Evolutionary conservation across 2,329 filamentous ascomycete genomes (phyloP).

Genomic region (Trichoderma harzianum): DNA sequence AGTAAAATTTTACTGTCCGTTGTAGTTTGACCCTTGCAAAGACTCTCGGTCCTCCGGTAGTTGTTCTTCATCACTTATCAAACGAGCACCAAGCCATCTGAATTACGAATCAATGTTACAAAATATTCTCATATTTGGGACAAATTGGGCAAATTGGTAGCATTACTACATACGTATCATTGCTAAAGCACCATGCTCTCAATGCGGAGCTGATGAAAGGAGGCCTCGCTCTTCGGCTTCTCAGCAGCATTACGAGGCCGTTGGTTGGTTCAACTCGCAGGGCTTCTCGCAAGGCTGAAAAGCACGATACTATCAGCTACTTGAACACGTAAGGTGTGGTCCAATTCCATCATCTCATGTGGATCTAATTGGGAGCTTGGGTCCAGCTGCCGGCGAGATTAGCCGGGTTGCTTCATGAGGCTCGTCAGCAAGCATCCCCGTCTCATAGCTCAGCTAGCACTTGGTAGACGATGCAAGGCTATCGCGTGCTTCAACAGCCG

Average conservation of each 20-base stretch:
- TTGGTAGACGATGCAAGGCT: not conserved
- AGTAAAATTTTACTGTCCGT: not conserved
- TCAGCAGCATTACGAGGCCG: not conserved
- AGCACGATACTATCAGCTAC: not conserved
- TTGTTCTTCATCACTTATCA: not conserved
- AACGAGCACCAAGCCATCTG: not conserved
- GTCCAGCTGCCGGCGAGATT: not conserved
- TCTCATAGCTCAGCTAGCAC: not conserved
- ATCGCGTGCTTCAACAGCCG: not conserved
- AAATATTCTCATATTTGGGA: not conserved
- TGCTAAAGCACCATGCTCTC: not conserved
- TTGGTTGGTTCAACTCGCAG: not conserved
- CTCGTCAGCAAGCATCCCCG: not conserved
- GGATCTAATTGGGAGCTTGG: not conserved
- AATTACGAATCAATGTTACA: not conserved
- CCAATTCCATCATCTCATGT: not conserved
- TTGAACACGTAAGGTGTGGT: not conserved
- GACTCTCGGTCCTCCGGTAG: not conserved
- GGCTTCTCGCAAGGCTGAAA: not conserved
- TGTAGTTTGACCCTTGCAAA: not conserved
- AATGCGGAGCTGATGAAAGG: no score
- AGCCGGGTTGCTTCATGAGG: not conserved
- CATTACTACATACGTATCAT: not conserved
- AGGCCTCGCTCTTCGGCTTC: not conserved
- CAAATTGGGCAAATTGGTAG: not conserved